Evolutionary conservation across 2,329 filamentous ascomycete species (phyloP).

Genomic region (Aspergillus sp.): DNA sequence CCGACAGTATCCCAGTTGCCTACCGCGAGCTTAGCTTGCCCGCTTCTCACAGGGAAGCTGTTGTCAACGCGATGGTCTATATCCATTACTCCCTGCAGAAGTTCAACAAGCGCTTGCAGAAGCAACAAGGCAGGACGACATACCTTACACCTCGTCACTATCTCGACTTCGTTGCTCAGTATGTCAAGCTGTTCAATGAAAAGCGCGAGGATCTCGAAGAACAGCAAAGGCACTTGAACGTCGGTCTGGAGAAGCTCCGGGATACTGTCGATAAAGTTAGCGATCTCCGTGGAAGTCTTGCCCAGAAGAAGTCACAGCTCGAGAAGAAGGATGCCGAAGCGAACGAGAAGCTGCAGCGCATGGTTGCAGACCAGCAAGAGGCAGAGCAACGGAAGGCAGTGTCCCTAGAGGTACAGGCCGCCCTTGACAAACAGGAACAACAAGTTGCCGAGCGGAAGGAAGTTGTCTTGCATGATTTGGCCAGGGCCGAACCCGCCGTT

Average conservation of each 20-base stretch:
- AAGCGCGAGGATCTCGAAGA: conserved; percentile 98
- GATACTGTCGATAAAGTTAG: conserved; percentile 97
- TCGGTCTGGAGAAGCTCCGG: conserved; percentile 91
- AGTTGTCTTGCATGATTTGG: conserved; percentile 79
- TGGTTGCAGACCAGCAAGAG: conserved; percentile 92
- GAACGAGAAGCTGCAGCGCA: conserved; percentile 92
- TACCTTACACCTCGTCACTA: conserved; percentile 96
- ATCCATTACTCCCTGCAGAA: conserved; percentile 90
- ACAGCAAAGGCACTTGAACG: conserved; percentile 95
- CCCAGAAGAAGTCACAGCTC: conserved; percentile 87
- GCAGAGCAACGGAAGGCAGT: conserved; percentile 84
- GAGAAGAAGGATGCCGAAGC: conserved; percentile 92
- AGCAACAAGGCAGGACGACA: conserved; percentile 85
- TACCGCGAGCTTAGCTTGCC: conserved; percentile 79
- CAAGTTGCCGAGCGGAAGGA: conserved; percentile 76
- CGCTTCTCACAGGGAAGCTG: conserved; percentile 79
- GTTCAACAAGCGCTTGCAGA: conserved; percentile 80
- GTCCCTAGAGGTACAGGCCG: conserved; percentile 79
- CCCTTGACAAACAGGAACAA: conserved; percentile 79
- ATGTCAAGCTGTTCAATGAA: conserved; percentile 93
- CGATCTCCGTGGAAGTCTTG: conserved; percentile 80
- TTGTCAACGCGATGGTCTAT: conserved; percentile 98
- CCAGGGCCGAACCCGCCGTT: conserved; percentile 86
- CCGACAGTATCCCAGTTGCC: conserved; percentile 85
- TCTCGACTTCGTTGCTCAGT: conserved; percentile 95